A percentile compares a stretch with the other conserved stretches of the same genome.
Evolutionary conservation across 768 basidiomycete species (phyloP).

Genomic region (Mycena kentingensis): DNA sequence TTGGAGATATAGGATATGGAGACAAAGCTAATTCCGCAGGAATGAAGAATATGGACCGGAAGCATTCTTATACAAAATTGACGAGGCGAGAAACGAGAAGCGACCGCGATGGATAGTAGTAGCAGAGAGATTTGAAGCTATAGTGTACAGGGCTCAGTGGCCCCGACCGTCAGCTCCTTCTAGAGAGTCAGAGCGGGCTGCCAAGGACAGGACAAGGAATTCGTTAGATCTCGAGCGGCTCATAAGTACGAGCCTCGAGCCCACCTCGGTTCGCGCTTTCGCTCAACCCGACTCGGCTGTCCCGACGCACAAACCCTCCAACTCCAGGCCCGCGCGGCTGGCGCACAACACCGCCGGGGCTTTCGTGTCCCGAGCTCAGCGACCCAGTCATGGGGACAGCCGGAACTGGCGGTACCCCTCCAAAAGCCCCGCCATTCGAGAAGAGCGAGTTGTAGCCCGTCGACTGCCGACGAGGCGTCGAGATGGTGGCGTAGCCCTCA

Average conservation of each 20-base stretch:
- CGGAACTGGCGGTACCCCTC: slow-evolving; percentile 74
- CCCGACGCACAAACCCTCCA: slow-evolving; percentile 72
- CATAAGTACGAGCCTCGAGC: slow-evolving; percentile 83
- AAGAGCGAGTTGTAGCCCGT: slow-evolving; percentile 74
- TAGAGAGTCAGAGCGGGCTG: slow-evolving; percentile 48
- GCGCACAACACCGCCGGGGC: slow-evolving; percentile 63
- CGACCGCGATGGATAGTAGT: neutral
- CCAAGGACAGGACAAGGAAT: slow-evolving; percentile 19
- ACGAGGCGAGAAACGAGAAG: slow-evolving; percentile 11
- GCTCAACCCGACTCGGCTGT: slow-evolving; percentile 52
- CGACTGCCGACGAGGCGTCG: slow-evolving; percentile 78
- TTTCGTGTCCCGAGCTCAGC: slow-evolving; percentile 47
- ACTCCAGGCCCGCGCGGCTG: slow-evolving; percentile 85
- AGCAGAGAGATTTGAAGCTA: neutral
- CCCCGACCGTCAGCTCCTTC: slow-evolving; percentile 48
- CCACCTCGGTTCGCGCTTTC: slow-evolving; percentile 53
- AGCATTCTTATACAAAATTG: slow-evolving; percentile 14
- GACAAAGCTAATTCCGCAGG: slow-evolving; percentile 22
- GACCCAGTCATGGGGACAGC: slow-evolving; percentile 60
- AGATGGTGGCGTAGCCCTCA: slow-evolving; percentile 83
- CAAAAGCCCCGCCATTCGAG: slow-evolving; percentile 52
- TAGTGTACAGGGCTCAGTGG: slow-evolving; percentile 33
- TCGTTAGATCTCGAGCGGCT: slow-evolving; percentile 81
- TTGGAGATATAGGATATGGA: slow-evolving; percentile 18
- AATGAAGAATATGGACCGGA: slow-evolving; percentile 13